Percentiles rank a stretch among this genome's conserved stretches.
These are phyloP conservation scores for Talaromyces marneffei DNA, from an alignment of 2,329 filamentous ascomycete genomes.

Conservation along the genomic window DNA sequence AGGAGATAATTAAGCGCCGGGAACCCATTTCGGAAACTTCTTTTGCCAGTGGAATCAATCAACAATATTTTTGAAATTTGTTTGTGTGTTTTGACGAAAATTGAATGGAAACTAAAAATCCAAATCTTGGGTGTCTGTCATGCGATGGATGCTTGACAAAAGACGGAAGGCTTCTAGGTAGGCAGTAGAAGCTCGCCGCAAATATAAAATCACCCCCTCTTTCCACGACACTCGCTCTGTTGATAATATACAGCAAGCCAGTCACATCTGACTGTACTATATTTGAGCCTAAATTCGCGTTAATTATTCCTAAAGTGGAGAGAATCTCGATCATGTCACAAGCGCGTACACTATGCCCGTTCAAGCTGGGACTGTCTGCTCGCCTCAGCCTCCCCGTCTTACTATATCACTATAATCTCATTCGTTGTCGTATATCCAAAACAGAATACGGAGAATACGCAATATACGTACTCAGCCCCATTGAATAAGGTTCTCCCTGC, in stretches of 20 bases:
- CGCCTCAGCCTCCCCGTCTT: background rate
- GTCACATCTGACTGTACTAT: background rate
- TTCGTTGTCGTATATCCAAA: background rate
- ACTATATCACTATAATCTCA: background rate
- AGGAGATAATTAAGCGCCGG: background rate
- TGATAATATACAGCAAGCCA: background rate
- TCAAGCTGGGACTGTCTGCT: background rate
- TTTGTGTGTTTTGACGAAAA: background rate
- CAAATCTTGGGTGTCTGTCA: background rate
- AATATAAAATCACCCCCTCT: background rate
- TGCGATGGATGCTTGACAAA: background rate
- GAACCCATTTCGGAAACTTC: background rate
- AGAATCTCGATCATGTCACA: background rate
- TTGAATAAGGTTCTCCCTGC: background rate
- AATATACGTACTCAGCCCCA: background rate
- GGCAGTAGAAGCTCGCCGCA: too few species aligned
- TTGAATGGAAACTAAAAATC: background rate
- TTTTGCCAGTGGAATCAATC: background rate
- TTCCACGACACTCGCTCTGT: background rate
- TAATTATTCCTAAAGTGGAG: background rate
- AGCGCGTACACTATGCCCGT: conserved; percentile 4
- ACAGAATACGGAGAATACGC: background rate
- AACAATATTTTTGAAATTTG: background rate
- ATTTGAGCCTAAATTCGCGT: background rate
- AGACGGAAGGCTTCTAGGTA: background rate